Evolutionary conservation across 257 asterid species (phyloP).

Genomic region (Nicotiana knightiana): DNA sequence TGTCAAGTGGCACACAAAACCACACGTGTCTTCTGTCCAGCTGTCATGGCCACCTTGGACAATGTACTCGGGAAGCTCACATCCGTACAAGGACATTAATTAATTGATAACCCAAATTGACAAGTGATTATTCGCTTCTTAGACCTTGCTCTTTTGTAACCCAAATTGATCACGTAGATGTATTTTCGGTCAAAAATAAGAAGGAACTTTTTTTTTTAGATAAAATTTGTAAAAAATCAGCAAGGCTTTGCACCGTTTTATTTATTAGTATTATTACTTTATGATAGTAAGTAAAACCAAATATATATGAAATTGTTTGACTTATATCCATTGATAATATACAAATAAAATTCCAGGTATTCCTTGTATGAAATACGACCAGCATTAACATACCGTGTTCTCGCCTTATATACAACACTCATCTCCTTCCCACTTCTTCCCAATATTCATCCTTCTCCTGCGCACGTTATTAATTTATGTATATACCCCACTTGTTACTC

Average conservation of each 20-base stretch:
- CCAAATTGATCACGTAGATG: neutral
- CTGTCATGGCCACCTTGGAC: neutral
- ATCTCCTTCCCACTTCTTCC: no score
- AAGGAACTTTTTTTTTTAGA: neutral
- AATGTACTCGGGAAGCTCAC: neutral
- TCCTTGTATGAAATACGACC: constrained; percentile 16
- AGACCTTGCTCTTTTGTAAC: neutral
- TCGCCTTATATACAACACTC: neutral
- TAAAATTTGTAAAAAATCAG: neutral
- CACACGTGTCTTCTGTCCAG: constrained; percentile 14
- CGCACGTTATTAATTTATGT: neutral
- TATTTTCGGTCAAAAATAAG: neutral
- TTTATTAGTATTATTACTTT: no score
- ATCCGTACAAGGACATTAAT: neutral
- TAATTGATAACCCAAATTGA: neutral
- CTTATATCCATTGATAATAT: no score
- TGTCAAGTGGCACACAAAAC: constrained; percentile 3
- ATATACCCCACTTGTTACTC: neutral
- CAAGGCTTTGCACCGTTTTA: neutral
- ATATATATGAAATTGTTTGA: neutral
- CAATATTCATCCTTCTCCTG: neutral
- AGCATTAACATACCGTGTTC: constrained; percentile 17
- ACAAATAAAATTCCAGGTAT: neutral
- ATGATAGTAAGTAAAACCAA: no score
- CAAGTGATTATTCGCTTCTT: neutral